Conservation (phyloP, 176 grass and related monocot genomes). For the Paspalum vaginatum region DNA sequence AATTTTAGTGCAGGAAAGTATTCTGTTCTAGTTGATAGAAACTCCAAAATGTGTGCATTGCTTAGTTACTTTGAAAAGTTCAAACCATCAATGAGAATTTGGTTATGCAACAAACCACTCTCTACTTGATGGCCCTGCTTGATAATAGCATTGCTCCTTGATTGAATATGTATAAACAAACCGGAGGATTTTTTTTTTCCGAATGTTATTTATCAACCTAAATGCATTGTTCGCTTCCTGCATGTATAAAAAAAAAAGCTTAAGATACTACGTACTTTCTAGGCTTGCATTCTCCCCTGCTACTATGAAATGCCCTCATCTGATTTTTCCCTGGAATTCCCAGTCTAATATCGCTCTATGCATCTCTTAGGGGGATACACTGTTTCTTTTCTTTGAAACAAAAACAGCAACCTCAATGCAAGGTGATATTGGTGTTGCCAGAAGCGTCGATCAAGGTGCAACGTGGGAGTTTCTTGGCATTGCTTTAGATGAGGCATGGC, state of each 20-base stretch:
- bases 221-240: no score
- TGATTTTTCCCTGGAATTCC: constrained; percentile 7
- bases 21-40: not conserved
- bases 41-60: not conserved
- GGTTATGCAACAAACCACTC: no score
- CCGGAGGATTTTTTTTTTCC: not conserved
- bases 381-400: constrained; percentile 95
- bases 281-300: constrained; percentile 1
- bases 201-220: not conserved
- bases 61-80: not conserved
- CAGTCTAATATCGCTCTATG: constrained; percentile 37
- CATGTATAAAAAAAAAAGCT: no score
- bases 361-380: constrained; percentile 56
- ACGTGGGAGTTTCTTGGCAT: constrained; percentile 99
- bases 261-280: not conserved
- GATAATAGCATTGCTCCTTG: not conserved
- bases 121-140: no score
- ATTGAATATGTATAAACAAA: not conserved
- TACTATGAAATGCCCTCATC: not conserved
- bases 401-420: constrained; percentile 72
- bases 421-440: constrained; percentile 96
- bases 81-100: not conserved
- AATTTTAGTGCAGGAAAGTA: not conserved
- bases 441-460: constrained; percentile 83
- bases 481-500: constrained; percentile 87